Conservation (phyloP, 345 rosid species). For the Heritiera fomes region DNA sequence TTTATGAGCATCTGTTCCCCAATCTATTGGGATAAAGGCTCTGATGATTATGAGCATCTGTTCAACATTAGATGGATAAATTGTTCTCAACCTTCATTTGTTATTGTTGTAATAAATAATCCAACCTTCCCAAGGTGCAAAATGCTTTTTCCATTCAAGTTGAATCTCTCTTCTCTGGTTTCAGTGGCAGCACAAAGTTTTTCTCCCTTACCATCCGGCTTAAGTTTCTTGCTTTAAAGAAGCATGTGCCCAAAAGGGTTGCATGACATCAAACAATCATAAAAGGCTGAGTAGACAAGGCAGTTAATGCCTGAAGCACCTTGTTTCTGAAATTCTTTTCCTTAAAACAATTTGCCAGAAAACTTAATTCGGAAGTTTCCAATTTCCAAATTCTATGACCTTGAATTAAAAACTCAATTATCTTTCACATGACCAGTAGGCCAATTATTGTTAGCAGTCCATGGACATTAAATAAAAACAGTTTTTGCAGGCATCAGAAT, state of each 20-base stretch:
- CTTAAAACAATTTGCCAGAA: too few relatives aligned
- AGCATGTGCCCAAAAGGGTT: background rate
- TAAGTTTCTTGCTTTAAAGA: background rate
- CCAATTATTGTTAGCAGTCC: conserved; percentile 18
- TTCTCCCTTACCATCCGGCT: background rate
- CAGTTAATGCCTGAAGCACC: too few relatives aligned
- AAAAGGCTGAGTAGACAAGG: too few relatives aligned
- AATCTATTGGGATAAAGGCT: too few relatives aligned
- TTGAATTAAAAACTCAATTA: too few relatives aligned
- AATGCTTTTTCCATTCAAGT: background rate
- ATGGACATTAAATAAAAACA: background rate
- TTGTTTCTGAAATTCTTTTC: too few relatives aligned
- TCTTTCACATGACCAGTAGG: background rate
- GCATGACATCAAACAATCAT: too few relatives aligned
- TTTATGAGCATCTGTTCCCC: background rate
- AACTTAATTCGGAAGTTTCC: too few relatives aligned
- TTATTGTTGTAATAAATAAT: background rate
- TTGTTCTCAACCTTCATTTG: background rate
- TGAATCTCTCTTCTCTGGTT: background rate
- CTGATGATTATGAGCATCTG: background rate
- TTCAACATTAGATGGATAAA: background rate
- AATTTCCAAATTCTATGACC: too few relatives aligned
- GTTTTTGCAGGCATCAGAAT: conserved; percentile 19
- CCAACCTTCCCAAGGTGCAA: background rate
- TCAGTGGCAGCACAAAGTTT: too few relatives aligned